Conservation (phyloP, 2,329 filamentous ascomycete species). For the Emydomyces testavorans region DNA sequence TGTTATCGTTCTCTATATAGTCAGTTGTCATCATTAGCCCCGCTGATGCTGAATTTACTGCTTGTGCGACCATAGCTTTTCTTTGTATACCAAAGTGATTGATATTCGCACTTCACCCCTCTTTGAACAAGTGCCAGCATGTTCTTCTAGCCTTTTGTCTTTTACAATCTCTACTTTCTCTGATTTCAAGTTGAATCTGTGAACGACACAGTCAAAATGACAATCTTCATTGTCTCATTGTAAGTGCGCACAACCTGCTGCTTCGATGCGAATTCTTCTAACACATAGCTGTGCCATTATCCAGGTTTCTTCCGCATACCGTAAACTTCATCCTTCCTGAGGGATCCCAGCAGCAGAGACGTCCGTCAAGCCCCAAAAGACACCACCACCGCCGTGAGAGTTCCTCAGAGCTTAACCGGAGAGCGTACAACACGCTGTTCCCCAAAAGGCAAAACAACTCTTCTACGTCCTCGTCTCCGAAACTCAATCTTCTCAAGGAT, state of each 20-base stretch:
- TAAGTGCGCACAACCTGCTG: conserved; percentile 29
- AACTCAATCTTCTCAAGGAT: conserved; percentile 14
- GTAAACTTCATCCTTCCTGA: conserved; percentile 62
- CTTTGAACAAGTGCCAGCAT: no score
- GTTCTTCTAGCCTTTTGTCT: not conserved
- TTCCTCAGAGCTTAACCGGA: conserved; percentile 16
- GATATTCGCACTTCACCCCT: no score
- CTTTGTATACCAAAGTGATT: no score
- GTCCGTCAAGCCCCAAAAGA: conserved; percentile 11
- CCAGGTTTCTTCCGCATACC: conserved; percentile 86
- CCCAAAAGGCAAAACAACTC: conserved; percentile 17
- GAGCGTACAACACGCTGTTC: conserved; percentile 29
- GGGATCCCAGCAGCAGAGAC: not conserved
- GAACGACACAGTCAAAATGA: conserved; percentile 31
- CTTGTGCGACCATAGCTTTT: no score
- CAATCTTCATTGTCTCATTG: conserved; percentile 50
- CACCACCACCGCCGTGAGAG: conserved; percentile 11
- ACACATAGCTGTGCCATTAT: conserved; percentile 27
- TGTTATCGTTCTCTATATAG: no score
- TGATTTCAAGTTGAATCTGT: not conserved
- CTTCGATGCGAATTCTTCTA: not conserved
- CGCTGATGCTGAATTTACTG: no score
- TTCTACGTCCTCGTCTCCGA: not conserved
- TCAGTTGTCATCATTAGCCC: no score
- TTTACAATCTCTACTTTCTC: not conserved